These are phyloP conservation scores for Camellia granthamiana DNA, from an alignment of 148 eudicot species.

Conservation along the genomic window DNA sequence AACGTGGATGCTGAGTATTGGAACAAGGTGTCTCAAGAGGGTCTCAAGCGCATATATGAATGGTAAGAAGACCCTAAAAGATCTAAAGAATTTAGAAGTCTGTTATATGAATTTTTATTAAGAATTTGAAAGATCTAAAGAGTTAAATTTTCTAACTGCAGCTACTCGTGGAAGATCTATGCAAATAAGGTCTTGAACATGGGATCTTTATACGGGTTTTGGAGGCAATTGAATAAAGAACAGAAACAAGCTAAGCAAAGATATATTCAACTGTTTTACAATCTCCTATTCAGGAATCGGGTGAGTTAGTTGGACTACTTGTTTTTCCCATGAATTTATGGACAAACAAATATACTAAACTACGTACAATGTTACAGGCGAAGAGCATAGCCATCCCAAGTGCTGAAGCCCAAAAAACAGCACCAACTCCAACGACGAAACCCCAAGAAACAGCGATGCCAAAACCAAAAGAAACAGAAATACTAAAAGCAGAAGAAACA, in stretches of 20 bases:
- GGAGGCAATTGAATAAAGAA: conserved; percentile 66
- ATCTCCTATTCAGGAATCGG: conserved; percentile 71
- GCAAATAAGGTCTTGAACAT: conserved; percentile 59
- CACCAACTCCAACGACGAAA: conserved; percentile 14
- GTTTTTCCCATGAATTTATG: neutral
- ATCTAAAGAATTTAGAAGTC: neutral
- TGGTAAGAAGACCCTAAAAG: conserved; percentile 30
- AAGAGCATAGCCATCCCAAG: conserved; percentile 47
- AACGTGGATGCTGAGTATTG: conserved; percentile 45
- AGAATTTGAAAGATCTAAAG: too few species aligned
- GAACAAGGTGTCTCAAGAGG: conserved; percentile 41
- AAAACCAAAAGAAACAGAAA: neutral
- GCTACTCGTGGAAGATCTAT: conserved; percentile 77
- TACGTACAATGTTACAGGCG: conserved; percentile 33
- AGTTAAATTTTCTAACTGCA: conserved; percentile 18
- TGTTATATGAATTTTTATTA: neutral
- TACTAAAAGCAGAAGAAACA: neutral
- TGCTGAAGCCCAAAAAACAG: conserved; percentile 37
- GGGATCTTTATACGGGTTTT: conserved; percentile 75
- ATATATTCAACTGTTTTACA: conserved; percentile 78
- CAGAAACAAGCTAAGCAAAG: conserved; percentile 76
- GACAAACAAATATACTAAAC: neutral
- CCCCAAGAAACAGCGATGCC: conserved; percentile 8
- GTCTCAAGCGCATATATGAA: conserved; percentile 54
- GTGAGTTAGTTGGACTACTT: conserved; percentile 29